Evolutionary conservation across 495 filamentous ascomycete genomes (phyloP).

Genomic region (Recurvomyces mirabilis): DNA sequence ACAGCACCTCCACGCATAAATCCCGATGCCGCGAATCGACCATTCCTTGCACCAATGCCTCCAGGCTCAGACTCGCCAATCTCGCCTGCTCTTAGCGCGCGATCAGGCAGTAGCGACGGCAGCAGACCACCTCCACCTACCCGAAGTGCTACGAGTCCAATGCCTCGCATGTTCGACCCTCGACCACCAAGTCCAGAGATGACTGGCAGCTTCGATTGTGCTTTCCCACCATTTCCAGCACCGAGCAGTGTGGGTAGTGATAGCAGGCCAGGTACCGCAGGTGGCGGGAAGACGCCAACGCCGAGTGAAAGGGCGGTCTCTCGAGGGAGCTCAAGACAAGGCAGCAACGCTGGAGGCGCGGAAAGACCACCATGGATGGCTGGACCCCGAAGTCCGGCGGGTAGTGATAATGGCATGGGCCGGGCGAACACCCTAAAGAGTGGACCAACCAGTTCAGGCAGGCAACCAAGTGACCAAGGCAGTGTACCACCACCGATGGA

Average conservation of each 20-base stretch:
- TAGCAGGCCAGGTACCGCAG: slow-evolving; percentile 5
- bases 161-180: slow-evolving; percentile 30
- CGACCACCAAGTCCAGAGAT: slow-evolving; percentile 31
- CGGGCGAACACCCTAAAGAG: slow-evolving; percentile 56
- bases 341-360: not conserved
- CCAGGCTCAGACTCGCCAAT: slow-evolving; percentile 23
- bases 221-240: slow-evolving; percentile 52
- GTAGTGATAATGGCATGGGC: slow-evolving; percentile 37
- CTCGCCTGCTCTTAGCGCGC: slow-evolving; percentile 22
- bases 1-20: slow-evolving; percentile 44
- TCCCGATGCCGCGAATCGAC: slow-evolving; percentile 45
- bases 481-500: slow-evolving; percentile 5
- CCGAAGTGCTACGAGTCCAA: slow-evolving; percentile 39
- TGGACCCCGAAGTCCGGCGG: slow-evolving; percentile 38
- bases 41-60: slow-evolving; percentile 16
- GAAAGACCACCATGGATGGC: slow-evolving; percentile 32
- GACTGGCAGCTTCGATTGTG: slow-evolving; percentile 43
- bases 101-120: slow-evolving; percentile 44
- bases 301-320: slow-evolving; percentile 9
- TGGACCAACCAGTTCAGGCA: slow-evolving; percentile 48
- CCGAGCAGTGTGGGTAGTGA: slow-evolving; percentile 20
- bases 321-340: slow-evolving; percentile 5
- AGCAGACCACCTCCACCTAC: slow-evolving; percentile 39
- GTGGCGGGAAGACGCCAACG: slow-evolving; percentile 16
- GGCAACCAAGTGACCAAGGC: slow-evolving; percentile 16